phyloP scores from a whole-genome alignment of 2,329 filamentous ascomycete species.

The Ascochyta pisi region DNA sequence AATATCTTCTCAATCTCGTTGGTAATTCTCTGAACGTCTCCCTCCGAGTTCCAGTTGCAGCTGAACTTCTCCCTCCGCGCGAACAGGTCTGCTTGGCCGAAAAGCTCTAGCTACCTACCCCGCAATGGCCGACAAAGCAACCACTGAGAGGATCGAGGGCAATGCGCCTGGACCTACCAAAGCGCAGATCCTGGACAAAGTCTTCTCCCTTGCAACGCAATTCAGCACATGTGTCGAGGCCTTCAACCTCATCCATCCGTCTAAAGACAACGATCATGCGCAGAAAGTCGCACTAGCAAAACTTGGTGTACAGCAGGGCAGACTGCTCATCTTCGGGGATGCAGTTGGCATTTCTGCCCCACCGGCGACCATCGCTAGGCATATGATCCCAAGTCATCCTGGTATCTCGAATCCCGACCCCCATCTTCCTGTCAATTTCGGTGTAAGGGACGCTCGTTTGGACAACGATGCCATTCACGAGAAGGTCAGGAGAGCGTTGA shows the following conservation, averaged over 20 bases:
- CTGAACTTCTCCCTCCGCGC: neutral
- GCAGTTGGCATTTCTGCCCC: constrained; percentile 55
- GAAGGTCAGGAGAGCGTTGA: constrained; percentile 50
- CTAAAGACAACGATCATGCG: constrained; percentile 51
- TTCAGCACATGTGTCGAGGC: constrained; percentile 58
- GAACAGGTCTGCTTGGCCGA: constrained; percentile 3
- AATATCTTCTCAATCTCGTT: neutral
- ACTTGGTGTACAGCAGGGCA: constrained; percentile 56
- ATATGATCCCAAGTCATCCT: constrained; percentile 54
- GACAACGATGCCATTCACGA: constrained; percentile 50
- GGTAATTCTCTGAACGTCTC: neutral
- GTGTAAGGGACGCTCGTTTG: constrained; percentile 50
- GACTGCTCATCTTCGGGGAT: constrained; percentile 58
- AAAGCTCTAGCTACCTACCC: constrained; percentile 30
- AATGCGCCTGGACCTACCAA: constrained; percentile 32
- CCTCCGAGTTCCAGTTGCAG: neutral
- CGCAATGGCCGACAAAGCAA: constrained; percentile 33
- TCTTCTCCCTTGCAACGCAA: constrained; percentile 52
- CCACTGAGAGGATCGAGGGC: constrained; percentile 26
- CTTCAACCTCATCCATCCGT: constrained; percentile 55
- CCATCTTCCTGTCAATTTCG: constrained; percentile 54
- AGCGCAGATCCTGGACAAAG: constrained; percentile 48
- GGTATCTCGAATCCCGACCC: constrained; percentile 54
- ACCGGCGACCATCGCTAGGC: constrained; percentile 51
- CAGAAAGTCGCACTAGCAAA: constrained; percentile 54